Evolutionary conservation across 1,284 basidiomycete genomes (phyloP), one percentile per base, ranked within the genome.

Genomic region (Cutaneotrichosporon curvatum): DNA sequence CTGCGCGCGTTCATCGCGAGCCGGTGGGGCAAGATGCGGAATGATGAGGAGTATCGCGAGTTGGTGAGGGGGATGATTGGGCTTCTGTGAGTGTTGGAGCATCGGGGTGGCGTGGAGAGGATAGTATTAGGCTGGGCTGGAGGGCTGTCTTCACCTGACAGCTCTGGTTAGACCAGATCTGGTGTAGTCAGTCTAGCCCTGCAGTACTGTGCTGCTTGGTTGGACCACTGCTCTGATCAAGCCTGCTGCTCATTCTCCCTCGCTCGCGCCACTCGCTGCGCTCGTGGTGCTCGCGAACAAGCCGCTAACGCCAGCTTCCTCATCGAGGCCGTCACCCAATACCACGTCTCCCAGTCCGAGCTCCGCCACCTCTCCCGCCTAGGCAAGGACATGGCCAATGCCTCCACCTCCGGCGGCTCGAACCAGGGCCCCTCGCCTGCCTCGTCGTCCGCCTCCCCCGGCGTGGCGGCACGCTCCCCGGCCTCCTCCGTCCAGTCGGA

Each of bases 21-120:
- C 12, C 40, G 48, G 12, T 71, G 69, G 69, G 60, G 65, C 44
- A 43, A 57, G 45, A 53, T 58, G 48, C 33, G 55, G 34, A 36
- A 40, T 15, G 49, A 55, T 11, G 56, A 60, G 22, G 53, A 45
- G 21, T 35, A 51, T 46, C 51, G 53, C 37, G 59, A 62, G 30
- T 50, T 51, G 38, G 59, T 60, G 7, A 56, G 45, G 39, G 66
- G 58, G 10, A 64, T 71, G 65, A 55, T 66, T n/a, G 69, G 69
- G 3, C 52, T 71, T 34, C 62, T 66, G 67, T 69, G 45, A 58
- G 66, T 63, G 14, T 4, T 3, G 19, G 25, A 12, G 25, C 25
- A n/a, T n/a, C n/a, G n/a, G n/a, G n/a, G n/a, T n/a, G n/a, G n/a
- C n/a, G n/a, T n/a, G n/a, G n/a, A n/a, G n/a, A n/a, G n/a, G n/a